Evolutionary conservation across 495 filamentous ascomycete species (phyloP).

Genomic region (Podospora conica): DNA sequence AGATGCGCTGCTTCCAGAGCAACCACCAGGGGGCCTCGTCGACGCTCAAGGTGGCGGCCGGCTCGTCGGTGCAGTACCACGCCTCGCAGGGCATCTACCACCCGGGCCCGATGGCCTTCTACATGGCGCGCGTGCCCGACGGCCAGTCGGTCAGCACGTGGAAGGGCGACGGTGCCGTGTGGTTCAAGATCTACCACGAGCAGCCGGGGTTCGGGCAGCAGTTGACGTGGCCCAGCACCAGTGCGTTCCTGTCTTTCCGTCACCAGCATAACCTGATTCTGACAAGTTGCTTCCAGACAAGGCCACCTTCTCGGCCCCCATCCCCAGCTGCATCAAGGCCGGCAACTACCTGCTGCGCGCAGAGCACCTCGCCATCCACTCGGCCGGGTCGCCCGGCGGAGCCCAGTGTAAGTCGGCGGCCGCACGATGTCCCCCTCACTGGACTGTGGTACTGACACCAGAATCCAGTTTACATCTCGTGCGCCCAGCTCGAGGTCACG

Average conservation of each 20-base stretch:
- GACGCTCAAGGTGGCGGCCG: conserved; percentile 35
- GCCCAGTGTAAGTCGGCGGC: too few relatives aligned
- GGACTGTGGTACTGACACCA: too few relatives aligned
- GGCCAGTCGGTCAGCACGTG: conserved; percentile 36
- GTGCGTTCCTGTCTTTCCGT: conserved; percentile 11
- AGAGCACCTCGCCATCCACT: conserved; percentile 52
- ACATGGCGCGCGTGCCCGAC: conserved; percentile 44
- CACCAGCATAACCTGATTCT: too few relatives aligned
- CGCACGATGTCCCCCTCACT: too few relatives aligned
- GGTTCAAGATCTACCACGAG: conserved; percentile 52
- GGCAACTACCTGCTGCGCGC: conserved; percentile 55
- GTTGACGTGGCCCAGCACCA: conserved; percentile 38
- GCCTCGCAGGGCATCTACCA: conserved; percentile 38
- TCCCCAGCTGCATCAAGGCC: conserved; percentile 42
- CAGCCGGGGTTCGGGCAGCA: conserved; percentile 32
- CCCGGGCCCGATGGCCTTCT: conserved; percentile 40
- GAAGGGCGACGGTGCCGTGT: conserved; percentile 41
- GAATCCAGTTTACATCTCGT: conserved; percentile 47
- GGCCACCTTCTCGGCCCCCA: conserved; percentile 28
- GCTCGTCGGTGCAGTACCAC: conserved; percentile 39
- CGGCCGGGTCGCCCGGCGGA: conserved; percentile 35
- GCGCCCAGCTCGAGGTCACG: conserved; percentile 35
- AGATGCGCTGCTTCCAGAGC: conserved; percentile 45
- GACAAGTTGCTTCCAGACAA: conserved; percentile 23
- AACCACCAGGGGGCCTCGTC: conserved; percentile 24